Evolutionary conservation across 106 monocot genomes (phyloP), one percentile per base, ranked within the genome.

Genomic region (Allium cepa): DNA sequence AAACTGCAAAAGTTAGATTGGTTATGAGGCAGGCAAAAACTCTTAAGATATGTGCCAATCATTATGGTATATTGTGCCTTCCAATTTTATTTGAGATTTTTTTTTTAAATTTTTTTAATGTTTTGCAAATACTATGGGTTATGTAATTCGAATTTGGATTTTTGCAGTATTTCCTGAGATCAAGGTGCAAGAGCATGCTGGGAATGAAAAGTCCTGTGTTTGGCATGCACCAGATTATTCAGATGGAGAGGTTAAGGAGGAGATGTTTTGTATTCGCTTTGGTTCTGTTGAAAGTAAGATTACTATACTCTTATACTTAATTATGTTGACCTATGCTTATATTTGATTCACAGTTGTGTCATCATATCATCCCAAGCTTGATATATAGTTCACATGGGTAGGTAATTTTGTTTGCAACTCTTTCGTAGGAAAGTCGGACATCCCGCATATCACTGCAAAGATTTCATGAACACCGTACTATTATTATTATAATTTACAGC

Each of bases 21-120:
- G 88, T 91, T 11, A 91, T 96, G 95, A 73, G 95, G 62, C 91
- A 96, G 81, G 69, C 85, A 12, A 96, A 91, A 78, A 96, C 95
- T 3, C 95, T 96, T 53, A 96, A 96, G 84, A 96, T 96, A 81
- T 96, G 95, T 50, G 91, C 91, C 45, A 96, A 96, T 57, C 95
- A 96, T 56, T 74, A 88, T 50, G 84, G 95, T 90, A 59, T 15
- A 63, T 36, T 36, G 4, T 36, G 36, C 36, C 36, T 36, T 36
- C 36, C 5, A 16, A n/a, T 67, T 18, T 46, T 48, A 14, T 27
- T 48, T 46, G 13, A 10, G 3, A 11, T 53, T 53, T 67, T 50
- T 53, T 17, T 15, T 55, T n/a, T 55, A n/a, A n/a, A 22, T 0
- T 53, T 53, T 13, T 67, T 11, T 22, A 0, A 22, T 22, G 22